Conservation (phyloP, 108 stramenopile species). For the Phaeodactylum tricornutum region DNA sequence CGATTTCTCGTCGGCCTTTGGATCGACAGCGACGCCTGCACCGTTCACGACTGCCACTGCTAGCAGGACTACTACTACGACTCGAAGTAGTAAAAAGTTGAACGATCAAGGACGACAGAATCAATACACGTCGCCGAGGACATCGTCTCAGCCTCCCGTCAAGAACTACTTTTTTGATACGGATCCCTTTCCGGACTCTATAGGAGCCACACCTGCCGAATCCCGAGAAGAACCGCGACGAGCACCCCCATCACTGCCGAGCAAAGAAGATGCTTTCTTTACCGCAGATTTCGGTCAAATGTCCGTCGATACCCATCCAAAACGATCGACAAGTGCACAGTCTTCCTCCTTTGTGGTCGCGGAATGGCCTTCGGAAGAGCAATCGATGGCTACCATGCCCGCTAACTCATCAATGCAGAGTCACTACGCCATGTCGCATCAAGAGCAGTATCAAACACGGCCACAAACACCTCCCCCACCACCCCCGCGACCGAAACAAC, state of each 20-base stretch:
- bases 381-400: slow-evolving; percentile 23
- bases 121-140: background rate
- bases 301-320: slow-evolving; percentile 1
- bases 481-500: background rate
- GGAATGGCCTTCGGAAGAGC: background rate
- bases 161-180: too few species aligned
- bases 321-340: background rate
- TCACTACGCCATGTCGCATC: slow-evolving; percentile 1
- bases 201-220: too few species aligned
- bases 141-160: background rate
- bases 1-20: slow-evolving; percentile 3
- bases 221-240: background rate
- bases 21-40: background rate
- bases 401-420: slow-evolving; percentile 34
- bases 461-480: background rate
- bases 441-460: slow-evolving; percentile 3
- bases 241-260: background rate
- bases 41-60: background rate
- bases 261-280: background rate
- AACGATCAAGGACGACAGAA: background rate
- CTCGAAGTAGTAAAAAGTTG: background rate
- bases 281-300: background rate
- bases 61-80: background rate
- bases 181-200: too few species aligned
- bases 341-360: background rate